Conservation (phyloP, 2,329 filamentous ascomycete genomes). For the Cladobotryum mycophilum region DNA sequence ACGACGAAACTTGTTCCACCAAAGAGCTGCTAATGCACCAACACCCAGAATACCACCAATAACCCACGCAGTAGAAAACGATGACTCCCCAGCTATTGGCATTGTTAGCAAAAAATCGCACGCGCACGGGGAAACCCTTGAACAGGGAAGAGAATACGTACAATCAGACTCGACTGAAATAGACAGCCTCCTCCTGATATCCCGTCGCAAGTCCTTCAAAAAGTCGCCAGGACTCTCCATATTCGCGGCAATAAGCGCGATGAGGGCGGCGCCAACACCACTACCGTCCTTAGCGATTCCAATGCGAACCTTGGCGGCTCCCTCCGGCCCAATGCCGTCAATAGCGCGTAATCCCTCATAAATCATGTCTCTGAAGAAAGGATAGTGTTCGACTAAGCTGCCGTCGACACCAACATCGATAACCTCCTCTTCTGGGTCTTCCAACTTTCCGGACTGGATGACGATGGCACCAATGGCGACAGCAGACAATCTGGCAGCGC, state of each 20-base stretch:
- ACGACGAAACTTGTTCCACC: constrained; percentile 29
- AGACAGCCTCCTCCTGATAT: constrained; percentile 31
- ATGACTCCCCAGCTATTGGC: constrained; percentile 24
- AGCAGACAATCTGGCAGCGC: constrained; percentile 80
- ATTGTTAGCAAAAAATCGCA: neutral
- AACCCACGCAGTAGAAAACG: constrained; percentile 24
- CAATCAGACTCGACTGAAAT: constrained; percentile 22
- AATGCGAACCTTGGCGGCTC: constrained; percentile 83
- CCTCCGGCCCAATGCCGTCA: constrained; percentile 67
- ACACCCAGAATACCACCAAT: constrained; percentile 31
- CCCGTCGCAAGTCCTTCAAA: constrained; percentile 35
- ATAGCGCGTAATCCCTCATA: constrained; percentile 73
- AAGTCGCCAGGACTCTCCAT: constrained; percentile 49
- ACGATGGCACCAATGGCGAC: constrained; percentile 83
- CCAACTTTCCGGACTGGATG: constrained; percentile 69
- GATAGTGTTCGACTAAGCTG: constrained; percentile 91
- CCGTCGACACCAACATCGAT: constrained; percentile 92
- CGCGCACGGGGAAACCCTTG: too few species aligned
- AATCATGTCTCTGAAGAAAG: constrained; percentile 82
- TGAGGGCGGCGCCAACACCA: constrained; percentile 76
- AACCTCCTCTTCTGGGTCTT: constrained; percentile 58
- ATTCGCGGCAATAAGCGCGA: constrained; percentile 78
- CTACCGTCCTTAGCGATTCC: constrained; percentile 96
- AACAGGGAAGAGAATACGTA: constrained; percentile 18
- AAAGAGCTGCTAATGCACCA: constrained; percentile 32